These are phyloP conservation scores for Onygenales sp. DNA, from an alignment of 2,329 filamentous ascomycete genomes.

Conservation along the genomic window DNA sequence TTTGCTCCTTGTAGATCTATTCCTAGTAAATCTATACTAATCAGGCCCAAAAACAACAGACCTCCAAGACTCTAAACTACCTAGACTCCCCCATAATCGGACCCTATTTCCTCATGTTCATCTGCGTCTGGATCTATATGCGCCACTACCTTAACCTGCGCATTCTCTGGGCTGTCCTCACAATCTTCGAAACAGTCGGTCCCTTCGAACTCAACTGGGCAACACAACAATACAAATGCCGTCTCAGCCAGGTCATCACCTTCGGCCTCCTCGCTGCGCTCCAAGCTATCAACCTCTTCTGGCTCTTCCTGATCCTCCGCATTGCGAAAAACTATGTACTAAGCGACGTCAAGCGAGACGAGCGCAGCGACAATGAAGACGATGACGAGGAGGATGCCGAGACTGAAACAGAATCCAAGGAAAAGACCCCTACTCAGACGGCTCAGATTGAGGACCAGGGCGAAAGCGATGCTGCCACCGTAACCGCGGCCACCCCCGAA, in stretches of 20 bases:
- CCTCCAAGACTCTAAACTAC: conserved; percentile 88
- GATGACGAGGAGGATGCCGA: conserved; percentile 28
- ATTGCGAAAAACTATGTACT: conserved; percentile 35
- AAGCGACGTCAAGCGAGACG: conserved; percentile 29
- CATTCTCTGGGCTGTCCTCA: conserved; percentile 38
- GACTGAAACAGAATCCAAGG: no score
- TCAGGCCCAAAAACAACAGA: conserved; percentile 39
- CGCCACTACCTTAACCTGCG: conserved; percentile 59
- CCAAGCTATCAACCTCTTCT: conserved; percentile 38
- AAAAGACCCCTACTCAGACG: background rate
- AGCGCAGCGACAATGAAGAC: conserved; percentile 37
- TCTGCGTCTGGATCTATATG: conserved; percentile 77
- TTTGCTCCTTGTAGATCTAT: conserved; percentile 7
- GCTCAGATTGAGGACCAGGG: background rate
- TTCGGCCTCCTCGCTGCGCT: conserved; percentile 35
- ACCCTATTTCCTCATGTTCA: conserved; percentile 77
- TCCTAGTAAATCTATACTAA: background rate
- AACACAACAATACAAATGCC: conserved; percentile 40
- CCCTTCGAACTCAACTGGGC: conserved; percentile 41
- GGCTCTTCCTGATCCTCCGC: conserved; percentile 37
- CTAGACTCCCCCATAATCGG: conserved; percentile 67
- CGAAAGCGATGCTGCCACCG: background rate
- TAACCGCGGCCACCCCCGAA: conserved; percentile 14
- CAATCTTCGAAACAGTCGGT: conserved; percentile 38
- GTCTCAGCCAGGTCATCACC: conserved; percentile 39